Evolutionary conservation across 2,329 filamentous ascomycete genomes (phyloP), one percentile per base, ranked within the genome.

Genomic region (Thielaviopsis cerberus): DNA sequence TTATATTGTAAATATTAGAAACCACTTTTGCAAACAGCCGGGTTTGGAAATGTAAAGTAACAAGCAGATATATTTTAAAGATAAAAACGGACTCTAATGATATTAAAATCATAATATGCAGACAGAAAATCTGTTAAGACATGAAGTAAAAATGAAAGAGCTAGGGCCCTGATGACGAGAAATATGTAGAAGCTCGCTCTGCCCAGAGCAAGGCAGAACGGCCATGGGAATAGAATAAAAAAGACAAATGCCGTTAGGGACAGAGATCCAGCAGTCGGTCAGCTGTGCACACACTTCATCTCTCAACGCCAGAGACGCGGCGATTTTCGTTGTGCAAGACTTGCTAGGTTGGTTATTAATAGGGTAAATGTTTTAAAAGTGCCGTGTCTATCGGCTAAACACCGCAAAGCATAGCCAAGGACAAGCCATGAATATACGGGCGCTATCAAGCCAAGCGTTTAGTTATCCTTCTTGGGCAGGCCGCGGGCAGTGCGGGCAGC

Each of bases 401-500:
- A n/a, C 27, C 27, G 30, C 24, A 24, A 55, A 45, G 25, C 34
- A 45, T 17, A 25, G 25, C 37, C 34, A 17, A 41, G n/a, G 20
- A 24, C 34, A 45, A 55, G 53, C 53, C 27, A 17, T 11, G 17
- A 25, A 30, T 30, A 11, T 30, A 11, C 5, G 27, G 11, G n/a
- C n/a, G n/a, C n/a, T n/a, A n/a, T n/a, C n/a, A n/a, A 23, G 24
- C 50, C 50, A 50, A 13, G 48, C 27, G 45, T 27, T 53, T 58
- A 61, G 54, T 54, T 68, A 62, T 69, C 69, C 68, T 72, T 73
- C 64, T 74, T 75, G 24, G 78, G 76, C 26, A 82, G 67, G 3
- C 80, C 81, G 64, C 69, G 67, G 41, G 68, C 70, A 59, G 63
- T 78, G 65, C 88, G 79, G 61, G 77, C 74, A 65, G 80, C 76